These are phyloP conservation scores for Yamadazyma trypodendri DNA, from an alignment of 1,139 yeast genomes.

Conservation along the genomic window DNA sequence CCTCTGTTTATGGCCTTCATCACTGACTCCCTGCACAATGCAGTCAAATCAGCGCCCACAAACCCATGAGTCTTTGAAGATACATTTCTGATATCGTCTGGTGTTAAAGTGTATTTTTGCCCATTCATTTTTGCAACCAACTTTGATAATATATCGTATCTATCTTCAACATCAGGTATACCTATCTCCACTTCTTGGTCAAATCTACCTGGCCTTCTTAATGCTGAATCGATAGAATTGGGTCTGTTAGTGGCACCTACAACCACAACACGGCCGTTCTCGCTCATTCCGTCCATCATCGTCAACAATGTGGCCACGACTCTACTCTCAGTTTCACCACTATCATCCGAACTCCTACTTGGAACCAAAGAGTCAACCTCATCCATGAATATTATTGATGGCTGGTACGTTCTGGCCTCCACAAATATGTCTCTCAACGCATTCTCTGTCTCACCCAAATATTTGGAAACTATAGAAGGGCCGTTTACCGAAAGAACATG, in stretches of 20 bases:
- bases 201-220: constrained; percentile 69
- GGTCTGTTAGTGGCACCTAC: constrained; percentile 84
- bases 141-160: constrained; percentile 60
- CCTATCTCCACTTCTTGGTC: constrained; percentile 85
- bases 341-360: constrained; percentile 73
- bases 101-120: constrained; percentile 52
- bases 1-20: constrained; percentile 77
- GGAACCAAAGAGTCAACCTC: constrained; percentile 93
- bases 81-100: constrained; percentile 52
- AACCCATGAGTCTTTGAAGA: constrained; percentile 64
- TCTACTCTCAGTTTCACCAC: constrained; percentile 86
- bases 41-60: constrained; percentile 85
- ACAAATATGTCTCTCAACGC: constrained; percentile 76
- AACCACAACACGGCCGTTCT: constrained; percentile 65
- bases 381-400: constrained; percentile 83
- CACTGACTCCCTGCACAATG: constrained; percentile 84
- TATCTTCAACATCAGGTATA: constrained; percentile 69
- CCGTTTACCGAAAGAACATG: constrained; percentile 87
- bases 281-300: constrained; percentile 86
- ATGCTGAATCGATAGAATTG: constrained; percentile 64
- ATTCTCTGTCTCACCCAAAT: constrained; percentile 89
- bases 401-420: constrained; percentile 84
- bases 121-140: constrained; percentile 60
- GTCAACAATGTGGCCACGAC: constrained; percentile 87
- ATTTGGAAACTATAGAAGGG: constrained; percentile 88